Base-by-base conservation (phyloP, 2,329 filamentous ascomycete genomes). In the Cryoendolithus antarcticus region DNA sequence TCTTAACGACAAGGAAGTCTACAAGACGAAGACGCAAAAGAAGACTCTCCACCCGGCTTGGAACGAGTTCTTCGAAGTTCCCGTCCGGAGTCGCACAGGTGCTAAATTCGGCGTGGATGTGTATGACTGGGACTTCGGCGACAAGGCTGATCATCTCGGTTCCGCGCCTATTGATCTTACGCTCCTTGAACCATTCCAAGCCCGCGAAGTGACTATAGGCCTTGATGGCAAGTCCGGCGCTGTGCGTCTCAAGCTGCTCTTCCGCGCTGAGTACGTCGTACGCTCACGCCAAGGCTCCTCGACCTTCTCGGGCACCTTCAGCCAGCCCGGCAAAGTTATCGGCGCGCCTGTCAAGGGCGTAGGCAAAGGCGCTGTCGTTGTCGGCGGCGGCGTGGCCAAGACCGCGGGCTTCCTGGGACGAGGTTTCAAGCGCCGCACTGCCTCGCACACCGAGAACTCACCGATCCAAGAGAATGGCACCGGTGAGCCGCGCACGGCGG, bases 91-190 rank as follows among this genome's bases (percentile, higher is more conserved):
- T 9, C 75, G 91, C 42, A 94, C 86, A 10, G 86, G 73, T 0
- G 82, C 88, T 30, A 75, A 91, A 19, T 91, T 98, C 62, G 72
- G 71, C 27, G 77, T 86, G 53, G 82, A 84, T 40, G 79, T 96
- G 2, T 93, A 80, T 58, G 91, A 98, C 57, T 98, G 89, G 75
- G 91, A 98, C 60, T 93, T 96, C 67, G 89, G 85, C 35, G 86
- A 93, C 60, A 89, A 88, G 62, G 86, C 88, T 1, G 91, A 98
- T 61, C 83, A 82, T 58, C 66, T 98, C n/a, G 91, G 91, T 33
- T 73, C 71, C 43, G 71, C 85, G 1, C 64, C 67, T 4, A 85
- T 98, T 55, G 78, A 85, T 50, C 72, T 98, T 10, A 76, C 81
- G 36, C 62, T 77, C 27, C 70, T 98, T 6, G 86, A 94, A 51